Percentiles rank a stretch among this genome's conserved stretches.
These are phyloP conservation scores for Macadamia integrifolia DNA, from an alignment of 164 flowering plant genomes.

Conservation along the genomic window DNA sequence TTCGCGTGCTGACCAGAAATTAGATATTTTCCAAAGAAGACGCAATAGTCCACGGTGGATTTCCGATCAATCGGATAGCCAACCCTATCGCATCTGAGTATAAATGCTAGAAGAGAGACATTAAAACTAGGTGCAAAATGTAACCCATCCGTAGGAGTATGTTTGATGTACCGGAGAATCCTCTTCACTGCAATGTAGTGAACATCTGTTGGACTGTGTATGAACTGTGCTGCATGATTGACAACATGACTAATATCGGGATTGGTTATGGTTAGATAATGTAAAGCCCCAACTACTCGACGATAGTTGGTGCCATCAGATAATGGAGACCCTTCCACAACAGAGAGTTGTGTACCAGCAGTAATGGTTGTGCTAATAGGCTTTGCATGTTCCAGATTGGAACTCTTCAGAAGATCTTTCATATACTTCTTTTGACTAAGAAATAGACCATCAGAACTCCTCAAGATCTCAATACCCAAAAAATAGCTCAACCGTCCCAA, in stretches of 20 bases:
- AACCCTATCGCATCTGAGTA: slow-evolving; percentile 9
- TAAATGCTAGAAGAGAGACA: background rate
- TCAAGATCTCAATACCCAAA: slow-evolving; percentile 17
- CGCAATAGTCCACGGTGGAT: background rate
- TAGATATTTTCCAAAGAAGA: slow-evolving; percentile 6
- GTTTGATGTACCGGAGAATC: too few species aligned
- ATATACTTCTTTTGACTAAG: slow-evolving; percentile 11
- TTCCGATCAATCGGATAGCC: background rate
- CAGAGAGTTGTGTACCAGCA: background rate
- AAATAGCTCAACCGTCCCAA: slow-evolving; percentile 2
- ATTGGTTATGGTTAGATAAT: too few species aligned
- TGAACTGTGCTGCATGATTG: background rate
- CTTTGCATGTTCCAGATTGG: slow-evolving; percentile 6
- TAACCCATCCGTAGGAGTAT: too few species aligned
- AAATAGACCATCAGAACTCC: slow-evolving; percentile 1
- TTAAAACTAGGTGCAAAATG: too few species aligned
- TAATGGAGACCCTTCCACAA: background rate
- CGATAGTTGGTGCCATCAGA: background rate
- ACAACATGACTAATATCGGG: too few species aligned
- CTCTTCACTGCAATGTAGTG: background rate
- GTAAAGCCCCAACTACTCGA: too few species aligned
- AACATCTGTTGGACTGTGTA: background rate
- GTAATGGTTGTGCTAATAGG: background rate
- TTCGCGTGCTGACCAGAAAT: background rate
- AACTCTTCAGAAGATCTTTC: slow-evolving; percentile 1